Evolutionary conservation across 768 basidiomycete genomes (phyloP).

Genomic region (Boletus vermiculosoides): DNA sequence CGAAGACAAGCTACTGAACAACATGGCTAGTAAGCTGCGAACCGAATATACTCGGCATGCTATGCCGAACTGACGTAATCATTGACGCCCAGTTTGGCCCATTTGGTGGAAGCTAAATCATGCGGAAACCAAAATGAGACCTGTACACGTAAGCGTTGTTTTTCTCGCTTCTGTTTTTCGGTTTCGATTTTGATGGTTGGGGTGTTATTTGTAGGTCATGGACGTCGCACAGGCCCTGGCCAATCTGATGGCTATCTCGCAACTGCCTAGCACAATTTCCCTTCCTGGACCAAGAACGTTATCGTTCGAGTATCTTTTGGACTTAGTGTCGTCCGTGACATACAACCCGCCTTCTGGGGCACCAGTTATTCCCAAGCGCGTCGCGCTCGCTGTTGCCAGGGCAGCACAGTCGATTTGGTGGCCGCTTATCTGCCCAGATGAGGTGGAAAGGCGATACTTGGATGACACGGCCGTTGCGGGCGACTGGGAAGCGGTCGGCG

Average conservation of each 20-base stretch:
- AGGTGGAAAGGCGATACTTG: conserved; percentile 83
- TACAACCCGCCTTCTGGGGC: conserved; percentile 69
- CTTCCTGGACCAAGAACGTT: conserved; percentile 89
- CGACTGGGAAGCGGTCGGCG: conserved; percentile 81
- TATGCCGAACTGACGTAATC: conserved; percentile 15
- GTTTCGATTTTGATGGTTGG: conserved; percentile 15
- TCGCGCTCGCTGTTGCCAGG: conserved; percentile 65
- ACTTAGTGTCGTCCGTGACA: conserved; percentile 79
- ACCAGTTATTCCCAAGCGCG: conserved; percentile 70
- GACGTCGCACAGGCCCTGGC: conserved; percentile 91
- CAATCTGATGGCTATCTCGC: conserved; percentile 67
- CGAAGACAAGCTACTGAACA: conserved; percentile 92
- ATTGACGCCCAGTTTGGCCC: conserved; percentile 59
- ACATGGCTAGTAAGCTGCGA: conserved; percentile 74
- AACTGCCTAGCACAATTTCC: conserved; percentile 63
- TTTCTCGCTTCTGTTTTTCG: conserved; percentile 21
- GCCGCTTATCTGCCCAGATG: conserved; percentile 89
- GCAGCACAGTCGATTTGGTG: conserved; percentile 77
- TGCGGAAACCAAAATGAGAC: conserved; percentile 82
- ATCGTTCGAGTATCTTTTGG: conserved; percentile 76
- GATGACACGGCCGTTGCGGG: conserved; percentile 74
- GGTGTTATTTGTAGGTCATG: conserved; percentile 56
- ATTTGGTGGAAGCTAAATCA: conserved; percentile 94
- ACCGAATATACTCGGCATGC: background rate
- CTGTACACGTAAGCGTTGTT: conserved; percentile 72